Base-by-base conservation (phyloP, 257 asterid genomes). In the Penstemon barbatus region DNA sequence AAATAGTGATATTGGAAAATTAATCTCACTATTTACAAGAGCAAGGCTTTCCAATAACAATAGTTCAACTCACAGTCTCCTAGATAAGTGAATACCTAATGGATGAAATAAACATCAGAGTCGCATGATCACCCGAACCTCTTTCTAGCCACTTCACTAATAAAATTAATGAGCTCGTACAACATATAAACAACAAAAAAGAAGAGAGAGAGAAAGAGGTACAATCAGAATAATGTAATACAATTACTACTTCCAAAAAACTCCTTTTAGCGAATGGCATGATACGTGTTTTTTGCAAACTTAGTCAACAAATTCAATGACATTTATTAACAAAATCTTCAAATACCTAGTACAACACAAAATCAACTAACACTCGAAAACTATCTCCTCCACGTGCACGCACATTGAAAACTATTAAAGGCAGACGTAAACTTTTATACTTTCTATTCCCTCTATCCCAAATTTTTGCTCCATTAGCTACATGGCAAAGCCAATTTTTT, bases 151-250 rank as follows among this genome's bases (percentile, higher is more conserved):
- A 67, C 70, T 60, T 40, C 5, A 56, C 44, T 8, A 19, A n/a
- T 9, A 46, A 38, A 38, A 54, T 18, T 18, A 53, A 65, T n/a
- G 58, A 52, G n/a, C 19, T 11, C 19, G 12, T 11, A 46, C 51
- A 64, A 52, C 65, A 70, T 44, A 38, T 41, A 63, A 59, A 59
- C 55, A 42, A 53, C 71, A 64, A 65, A 70, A 48, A 43, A 65
- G 62, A 53, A 54, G 33, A 25, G 33, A 25, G 33, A 25, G 33
- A 25, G 33, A 25, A 2, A 25, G 33, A 64, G 7, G 13, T 44
- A 48, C 49, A 41, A 55, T 40, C 13, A 57, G 65, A 70, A 64
- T 38, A 37, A 55, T 56, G 52, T 45, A 40, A 54, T 62, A 67
- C 10, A 4, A 74, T 63, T 57, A 46, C 12, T 13, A 45, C 66